Evolutionary conservation across 306 rosid species (phyloP), one percentile per base, ranked within the genome.

Genomic region (Acacia crassicarpa): DNA sequence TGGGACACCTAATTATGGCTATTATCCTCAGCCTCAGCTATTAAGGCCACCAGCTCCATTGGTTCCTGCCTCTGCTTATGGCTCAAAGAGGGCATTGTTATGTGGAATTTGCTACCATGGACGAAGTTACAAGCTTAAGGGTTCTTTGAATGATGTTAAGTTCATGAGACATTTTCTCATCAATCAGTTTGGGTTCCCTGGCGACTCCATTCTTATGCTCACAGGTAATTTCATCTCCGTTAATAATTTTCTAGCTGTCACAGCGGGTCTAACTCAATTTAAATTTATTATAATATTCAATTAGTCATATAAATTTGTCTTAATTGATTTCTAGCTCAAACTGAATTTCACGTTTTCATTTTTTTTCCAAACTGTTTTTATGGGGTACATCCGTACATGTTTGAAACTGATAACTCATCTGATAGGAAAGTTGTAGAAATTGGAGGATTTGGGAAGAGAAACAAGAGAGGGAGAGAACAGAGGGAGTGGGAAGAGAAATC

Each of bases 91-190:
- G 0, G 91, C 93, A 17, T 45, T 90, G 72, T 66, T 90, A 4
- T 88, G 91, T 76, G 93, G 91, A 81, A 85, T 90, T 7, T 58
- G 85, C 61, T 90, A 90, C 72, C 70, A 84, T 58, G 88, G 89
- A 1, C 33, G 9, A 48, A 83, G 85, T 10, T 41, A 76, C 78
- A 74, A 22, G 20, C 74, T 88, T 38, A 86, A 88, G 46, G 93
- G 95, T 49, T 83, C 89, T 69, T 51, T 85, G 17, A 89, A 86
- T 75, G 93, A 91, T 66, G 88, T 85, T 69, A 81, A 65, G 19
- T 72, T 63, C 87, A 85, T 91, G 89, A 89, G 72, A 75, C 76
- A 88, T 83, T 89, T 91, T 68, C 91, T 91, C 11, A 74, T 63
- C 9, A 38, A 86, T 32, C 85, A 83, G 56, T 71, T 81, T 79